Evolutionary conservation across 2,329 filamentous ascomycete genomes (phyloP).

Genomic region (Cladophialophora immunda): DNA sequence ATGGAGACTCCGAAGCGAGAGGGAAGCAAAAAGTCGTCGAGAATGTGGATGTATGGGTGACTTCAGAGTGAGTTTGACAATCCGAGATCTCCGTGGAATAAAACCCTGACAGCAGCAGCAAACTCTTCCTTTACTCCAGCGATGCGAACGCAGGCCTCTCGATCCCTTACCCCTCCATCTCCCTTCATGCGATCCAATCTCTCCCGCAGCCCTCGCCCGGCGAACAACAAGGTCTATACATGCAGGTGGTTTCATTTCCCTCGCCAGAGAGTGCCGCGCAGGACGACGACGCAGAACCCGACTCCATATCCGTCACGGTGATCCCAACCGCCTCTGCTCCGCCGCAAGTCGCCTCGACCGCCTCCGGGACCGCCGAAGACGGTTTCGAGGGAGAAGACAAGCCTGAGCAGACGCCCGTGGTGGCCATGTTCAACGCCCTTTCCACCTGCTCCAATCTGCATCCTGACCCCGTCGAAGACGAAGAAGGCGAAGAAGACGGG

Average conservation of each 20-base stretch:
- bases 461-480: slow-evolving; percentile 54
- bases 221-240: slow-evolving; percentile 55
- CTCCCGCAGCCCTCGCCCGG: slow-evolving; percentile 46
- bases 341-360: slow-evolving; percentile 33
- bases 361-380: slow-evolving; percentile 34
- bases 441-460: slow-evolving; percentile 60
- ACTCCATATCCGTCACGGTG: slow-evolving; percentile 54
- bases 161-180: slow-evolving; percentile 59
- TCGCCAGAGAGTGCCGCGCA: slow-evolving; percentile 41
- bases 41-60: slow-evolving; percentile 57
- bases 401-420: slow-evolving; percentile 49
- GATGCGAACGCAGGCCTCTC: slow-evolving; percentile 49
- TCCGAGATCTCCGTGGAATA: slow-evolving; percentile 15
- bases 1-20: slow-evolving; percentile 30
- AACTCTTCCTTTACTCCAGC: slow-evolving; percentile 54
- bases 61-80: slow-evolving; percentile 52
- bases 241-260: slow-evolving; percentile 53
- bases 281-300: slow-evolving; percentile 52
- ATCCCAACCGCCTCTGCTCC: slow-evolving; percentile 47
- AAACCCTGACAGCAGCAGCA: slow-evolving; percentile 44
- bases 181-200: slow-evolving; percentile 58
- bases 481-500: slow-evolving; percentile 48
- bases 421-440: slow-evolving; percentile 55
- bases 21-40: slow-evolving; percentile 46
- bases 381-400: slow-evolving; percentile 42